phyloP scores from a whole-genome alignment of 495 filamentous ascomycete genomes.

The Peziza echinospora region DNA sequence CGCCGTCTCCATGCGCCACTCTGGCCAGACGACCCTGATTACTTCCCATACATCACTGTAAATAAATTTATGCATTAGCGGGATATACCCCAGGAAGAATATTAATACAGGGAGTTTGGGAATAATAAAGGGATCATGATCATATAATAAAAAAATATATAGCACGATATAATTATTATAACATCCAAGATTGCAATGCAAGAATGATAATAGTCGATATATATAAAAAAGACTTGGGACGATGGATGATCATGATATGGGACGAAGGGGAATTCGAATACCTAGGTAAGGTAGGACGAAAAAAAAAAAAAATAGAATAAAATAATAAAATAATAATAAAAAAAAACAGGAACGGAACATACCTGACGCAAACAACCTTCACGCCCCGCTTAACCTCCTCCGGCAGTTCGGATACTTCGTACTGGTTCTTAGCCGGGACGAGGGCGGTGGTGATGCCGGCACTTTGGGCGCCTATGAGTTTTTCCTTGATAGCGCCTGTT shows the following conservation, averaged over 20 bases:
- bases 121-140: background rate
- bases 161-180: background rate
- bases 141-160: background rate
- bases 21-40: constrained; percentile 63
- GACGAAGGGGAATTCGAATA: no score
- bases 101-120: background rate
- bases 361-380: constrained; percentile 75
- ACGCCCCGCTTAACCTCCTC: constrained; percentile 73
- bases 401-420: constrained; percentile 83
- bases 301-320: no score
- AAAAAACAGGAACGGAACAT: constrained; percentile 21
- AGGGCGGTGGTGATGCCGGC: constrained; percentile 91
- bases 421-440: constrained; percentile 68
- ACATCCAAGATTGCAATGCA: background rate
- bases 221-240: no score
- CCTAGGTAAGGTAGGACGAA: no score
- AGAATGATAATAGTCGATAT: no score
- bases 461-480: constrained; percentile 79
- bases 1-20: constrained; percentile 16
- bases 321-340: no score
- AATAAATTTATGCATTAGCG: constrained; percentile 15
- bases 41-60: constrained; percentile 73
- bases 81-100: background rate
- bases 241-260: no score
- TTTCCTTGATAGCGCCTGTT: constrained; percentile 96